Conservation (phyloP, 306 rosid species). For the Trichosanthes truncata region DNA sequence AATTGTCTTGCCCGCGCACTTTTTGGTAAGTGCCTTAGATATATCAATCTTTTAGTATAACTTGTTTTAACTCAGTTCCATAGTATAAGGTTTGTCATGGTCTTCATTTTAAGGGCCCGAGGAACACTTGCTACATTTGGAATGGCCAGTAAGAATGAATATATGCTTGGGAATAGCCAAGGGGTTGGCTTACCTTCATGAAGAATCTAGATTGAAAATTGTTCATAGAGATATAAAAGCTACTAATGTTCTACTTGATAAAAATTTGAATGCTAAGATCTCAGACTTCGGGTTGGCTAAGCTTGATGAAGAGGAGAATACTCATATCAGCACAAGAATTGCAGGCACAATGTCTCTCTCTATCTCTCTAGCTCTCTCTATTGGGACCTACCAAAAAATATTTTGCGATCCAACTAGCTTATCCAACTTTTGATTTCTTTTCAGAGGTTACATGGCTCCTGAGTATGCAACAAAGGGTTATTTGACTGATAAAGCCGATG, state of each 20-base stretch:
- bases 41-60: too few species aligned
- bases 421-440: not conserved
- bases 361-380: constrained; percentile 4
- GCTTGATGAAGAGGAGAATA: constrained; percentile 72
- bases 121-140: constrained; percentile 42
- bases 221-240: constrained; percentile 88
- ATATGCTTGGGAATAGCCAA: constrained; percentile 60
- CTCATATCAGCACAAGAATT: constrained; percentile 67
- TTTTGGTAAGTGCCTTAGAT: constrained; percentile 34
- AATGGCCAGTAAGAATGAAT: constrained; percentile 60
- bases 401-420: not conserved
- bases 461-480: constrained; percentile 80
- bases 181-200: constrained; percentile 76
- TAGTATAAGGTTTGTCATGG: not conserved
- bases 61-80: not conserved
- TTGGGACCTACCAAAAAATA: too few species aligned
- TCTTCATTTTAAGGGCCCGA: constrained; percentile 24
- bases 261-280: constrained; percentile 62
- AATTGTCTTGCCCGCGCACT: constrained; percentile 87
- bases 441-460: constrained; percentile 90
- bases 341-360: constrained; percentile 58
- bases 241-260: constrained; percentile 73
- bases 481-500: constrained; percentile 76
- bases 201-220: constrained; percentile 74
- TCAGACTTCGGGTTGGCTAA: constrained; percentile 91